A percentile compares a stretch with the other conserved stretches of the same genome.
These are phyloP conservation scores for Rauvolfia tetraphylla DNA, from an alignment of 257 asterid genomes.

Conservation along the genomic window DNA sequence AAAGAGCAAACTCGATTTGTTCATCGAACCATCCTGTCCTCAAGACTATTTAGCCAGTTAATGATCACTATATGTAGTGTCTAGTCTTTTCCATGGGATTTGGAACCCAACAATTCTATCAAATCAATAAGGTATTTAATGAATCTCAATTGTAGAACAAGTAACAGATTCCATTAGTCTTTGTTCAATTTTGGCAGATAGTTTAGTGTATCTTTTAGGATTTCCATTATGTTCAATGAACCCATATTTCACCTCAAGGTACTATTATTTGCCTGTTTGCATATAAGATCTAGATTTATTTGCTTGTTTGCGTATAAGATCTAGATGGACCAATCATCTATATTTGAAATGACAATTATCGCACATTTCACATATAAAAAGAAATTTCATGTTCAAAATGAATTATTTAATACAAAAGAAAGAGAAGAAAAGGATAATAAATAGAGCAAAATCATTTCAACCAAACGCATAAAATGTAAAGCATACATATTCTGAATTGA, in stretches of 20 bases:
- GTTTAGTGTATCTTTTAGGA: not conserved
- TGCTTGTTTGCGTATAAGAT: not conserved
- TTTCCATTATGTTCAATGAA: not conserved
- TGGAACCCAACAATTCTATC: not conserved
- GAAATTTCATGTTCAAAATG: not conserved
- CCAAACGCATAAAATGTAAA: too few species aligned
- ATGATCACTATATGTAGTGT: not conserved
- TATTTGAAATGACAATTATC: not conserved
- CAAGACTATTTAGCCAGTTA: not conserved
- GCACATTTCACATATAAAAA: not conserved
- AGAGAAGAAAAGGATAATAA: not conserved
- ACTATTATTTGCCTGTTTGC: not conserved
- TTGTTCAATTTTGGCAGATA: not conserved
- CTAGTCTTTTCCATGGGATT: not conserved
- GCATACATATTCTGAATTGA: too few species aligned
- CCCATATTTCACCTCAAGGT: not conserved
- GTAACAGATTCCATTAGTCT: not conserved
- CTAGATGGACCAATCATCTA: not conserved
- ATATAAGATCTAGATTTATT: not conserved
- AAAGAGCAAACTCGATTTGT: not conserved
- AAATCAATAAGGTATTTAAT: not conserved
- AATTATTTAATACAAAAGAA: not conserved
- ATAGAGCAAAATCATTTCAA: too few species aligned
- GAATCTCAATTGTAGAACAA: not conserved
- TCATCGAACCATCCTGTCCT: not conserved